Evolutionary conservation across 2,329 filamentous ascomycete genomes (phyloP).

Genomic region (Aspergillus sp.): DNA sequence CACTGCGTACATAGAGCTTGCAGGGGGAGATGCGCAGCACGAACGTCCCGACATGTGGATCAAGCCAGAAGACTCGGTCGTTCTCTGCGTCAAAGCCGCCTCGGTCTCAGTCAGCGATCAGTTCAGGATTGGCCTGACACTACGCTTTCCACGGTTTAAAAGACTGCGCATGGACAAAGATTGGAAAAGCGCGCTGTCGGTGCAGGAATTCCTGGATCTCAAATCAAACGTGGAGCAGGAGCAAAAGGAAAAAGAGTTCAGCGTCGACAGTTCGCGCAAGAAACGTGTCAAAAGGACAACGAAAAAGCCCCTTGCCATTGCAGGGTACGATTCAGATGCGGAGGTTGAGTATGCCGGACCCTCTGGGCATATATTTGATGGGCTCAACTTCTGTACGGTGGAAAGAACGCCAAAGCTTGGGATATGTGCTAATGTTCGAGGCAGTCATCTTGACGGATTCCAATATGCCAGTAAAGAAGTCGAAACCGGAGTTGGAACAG

Average conservation of each 20-base stretch:
- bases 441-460: slow-evolving; percentile 72
- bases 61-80: slow-evolving; percentile 79
- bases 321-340: slow-evolving; percentile 61
- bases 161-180: slow-evolving; percentile 75
- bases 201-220: slow-evolving; percentile 73
- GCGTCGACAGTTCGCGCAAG: slow-evolving; percentile 66
- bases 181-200: slow-evolving; percentile 77
- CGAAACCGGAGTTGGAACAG: slow-evolving; percentile 75
- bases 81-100: slow-evolving; percentile 85
- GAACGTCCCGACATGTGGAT: slow-evolving; percentile 94
- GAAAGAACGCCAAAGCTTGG: slow-evolving; percentile 2
- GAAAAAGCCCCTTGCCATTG: slow-evolving; percentile 71
- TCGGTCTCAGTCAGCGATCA: slow-evolving; percentile 72
- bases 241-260: slow-evolving; percentile 70
- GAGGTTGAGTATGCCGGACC: slow-evolving; percentile 56
- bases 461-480: slow-evolving; percentile 65
- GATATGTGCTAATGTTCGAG: slow-evolving; percentile 8
- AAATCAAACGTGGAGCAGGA: slow-evolving; percentile 69
- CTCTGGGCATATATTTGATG: slow-evolving; percentile 67
- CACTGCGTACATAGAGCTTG: slow-evolving; percentile 74
- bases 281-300: slow-evolving; percentile 58
- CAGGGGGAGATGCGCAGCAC: slow-evolving; percentile 69
- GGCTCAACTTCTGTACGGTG: slow-evolving; percentile 67
- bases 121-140: slow-evolving; percentile 73
- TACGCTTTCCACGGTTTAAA: slow-evolving; percentile 91